Conservation (phyloP, 2,329 filamentous ascomycete genomes). For the Talaromyces pinophilus region DNA sequence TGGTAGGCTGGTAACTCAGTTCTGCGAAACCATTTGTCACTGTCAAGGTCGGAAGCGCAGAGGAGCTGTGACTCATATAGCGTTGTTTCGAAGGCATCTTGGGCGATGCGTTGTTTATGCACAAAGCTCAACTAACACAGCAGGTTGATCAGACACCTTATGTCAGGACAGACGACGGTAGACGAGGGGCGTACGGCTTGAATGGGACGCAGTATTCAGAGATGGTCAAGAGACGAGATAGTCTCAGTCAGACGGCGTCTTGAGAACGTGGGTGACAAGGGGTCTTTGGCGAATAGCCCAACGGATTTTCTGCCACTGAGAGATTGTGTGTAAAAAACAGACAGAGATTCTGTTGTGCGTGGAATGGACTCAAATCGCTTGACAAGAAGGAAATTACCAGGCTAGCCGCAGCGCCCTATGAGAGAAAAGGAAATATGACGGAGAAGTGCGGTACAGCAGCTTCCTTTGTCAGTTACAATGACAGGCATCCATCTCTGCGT, state of each 20-base stretch:
- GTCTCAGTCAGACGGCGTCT: not conserved
- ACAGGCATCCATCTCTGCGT: not conserved
- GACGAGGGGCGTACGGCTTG: no score
- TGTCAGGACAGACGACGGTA: not conserved
- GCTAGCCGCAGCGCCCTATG: not conserved
- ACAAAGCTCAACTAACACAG: not conserved
- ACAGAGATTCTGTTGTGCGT: not conserved
- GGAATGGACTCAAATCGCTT: not conserved
- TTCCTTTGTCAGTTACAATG: not conserved
- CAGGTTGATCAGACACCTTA: not conserved
- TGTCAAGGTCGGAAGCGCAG: slow-evolving; percentile 9
- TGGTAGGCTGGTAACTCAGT: not conserved
- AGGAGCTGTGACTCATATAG: slow-evolving; percentile 14
- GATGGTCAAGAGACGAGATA: not conserved
- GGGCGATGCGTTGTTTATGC: not conserved
- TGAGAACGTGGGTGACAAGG: not conserved
- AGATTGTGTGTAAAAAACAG: not conserved
- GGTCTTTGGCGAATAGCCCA: not conserved
- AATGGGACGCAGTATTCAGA: not conserved
- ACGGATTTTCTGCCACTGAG: not conserved
- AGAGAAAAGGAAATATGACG: not conserved
- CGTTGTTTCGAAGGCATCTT: slow-evolving; percentile 12
- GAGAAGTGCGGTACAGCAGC: not conserved
- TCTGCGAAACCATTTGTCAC: not conserved
- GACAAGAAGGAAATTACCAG: slow-evolving; percentile 2